Conservation (phyloP, 441 rosid species). For the Bocquillonia castaneifolia region DNA sequence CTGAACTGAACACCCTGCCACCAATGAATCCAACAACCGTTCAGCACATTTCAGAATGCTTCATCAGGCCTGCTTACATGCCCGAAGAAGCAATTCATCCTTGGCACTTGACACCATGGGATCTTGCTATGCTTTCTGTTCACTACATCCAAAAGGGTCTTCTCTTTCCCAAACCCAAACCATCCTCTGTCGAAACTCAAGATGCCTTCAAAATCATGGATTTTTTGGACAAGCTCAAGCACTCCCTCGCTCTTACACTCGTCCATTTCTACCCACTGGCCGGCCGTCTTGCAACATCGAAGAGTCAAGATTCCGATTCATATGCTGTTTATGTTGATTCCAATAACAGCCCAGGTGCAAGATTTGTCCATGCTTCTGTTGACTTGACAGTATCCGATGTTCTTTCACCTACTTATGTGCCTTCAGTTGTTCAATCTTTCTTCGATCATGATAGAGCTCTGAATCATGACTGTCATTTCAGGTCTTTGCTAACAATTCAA, state of each 20-base stretch:
- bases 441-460: slow-evolving; percentile 57
- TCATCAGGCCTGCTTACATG: slow-evolving; percentile 36
- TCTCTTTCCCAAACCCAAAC: slow-evolving; percentile 52
- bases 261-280: slow-evolving; percentile 70
- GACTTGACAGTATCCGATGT: slow-evolving; percentile 42
- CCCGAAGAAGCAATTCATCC: slow-evolving; percentile 41
- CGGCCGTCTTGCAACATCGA: slow-evolving; percentile 44
- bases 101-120: slow-evolving; percentile 50
- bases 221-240: slow-evolving; percentile 36
- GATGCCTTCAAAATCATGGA: slow-evolving; percentile 26
- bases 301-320: slow-evolving; percentile 28
- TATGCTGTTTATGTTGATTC: slow-evolving; percentile 48
- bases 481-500: slow-evolving; percentile 46
- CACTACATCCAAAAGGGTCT: slow-evolving; percentile 71
- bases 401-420: slow-evolving; percentile 47
- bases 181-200: too few relatives aligned
- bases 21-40: slow-evolving; percentile 35
- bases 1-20: neutral
- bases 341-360: slow-evolving; percentile 55
- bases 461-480: slow-evolving; percentile 54
- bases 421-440: slow-evolving; percentile 48
- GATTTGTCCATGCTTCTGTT: slow-evolving; percentile 44
- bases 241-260: slow-evolving; percentile 50
- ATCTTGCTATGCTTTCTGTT: slow-evolving; percentile 51
- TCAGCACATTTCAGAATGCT: slow-evolving; percentile 39